Conservation (phyloP, 768 basidiomycete genomes). For the Amanita rubescens region DNA sequence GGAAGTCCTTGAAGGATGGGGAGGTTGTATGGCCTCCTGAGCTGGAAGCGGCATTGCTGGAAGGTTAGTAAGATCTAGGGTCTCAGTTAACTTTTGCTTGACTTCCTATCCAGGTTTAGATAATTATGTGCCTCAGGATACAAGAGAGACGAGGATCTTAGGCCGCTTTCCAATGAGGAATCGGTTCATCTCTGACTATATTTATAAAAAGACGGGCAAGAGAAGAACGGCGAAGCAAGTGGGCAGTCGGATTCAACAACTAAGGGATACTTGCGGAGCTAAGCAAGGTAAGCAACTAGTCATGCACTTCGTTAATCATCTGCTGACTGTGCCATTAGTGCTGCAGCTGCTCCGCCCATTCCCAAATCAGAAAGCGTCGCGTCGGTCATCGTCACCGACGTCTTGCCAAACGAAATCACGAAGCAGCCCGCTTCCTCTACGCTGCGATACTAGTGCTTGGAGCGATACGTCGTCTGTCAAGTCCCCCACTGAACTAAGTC, state of each 20-base stretch:
- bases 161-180: slow-evolving; percentile 76
- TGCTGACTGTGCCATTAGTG: slow-evolving; percentile 24
- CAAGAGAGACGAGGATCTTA: slow-evolving; percentile 62
- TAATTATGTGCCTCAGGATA: slow-evolving; percentile 65
- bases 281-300: slow-evolving; percentile 49
- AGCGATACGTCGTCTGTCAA: slow-evolving; percentile 31
- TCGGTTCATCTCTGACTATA: slow-evolving; percentile 74
- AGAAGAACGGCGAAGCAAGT: slow-evolving; percentile 72
- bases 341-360: slow-evolving; percentile 38
- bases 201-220: slow-evolving; percentile 61
- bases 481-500: slow-evolving; percentile 28
- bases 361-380: slow-evolving; percentile 21
- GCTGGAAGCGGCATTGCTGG: slow-evolving; percentile 69
- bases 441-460: slow-evolving; percentile 19
- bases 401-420: slow-evolving; percentile 11
- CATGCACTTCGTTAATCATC: slow-evolving; percentile 4
- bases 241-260: slow-evolving; percentile 72
- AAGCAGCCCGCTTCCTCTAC: slow-evolving; percentile 19
- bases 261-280: slow-evolving; percentile 67
- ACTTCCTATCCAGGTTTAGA: slow-evolving; percentile 43
- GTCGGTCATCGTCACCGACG: slow-evolving; percentile 22
- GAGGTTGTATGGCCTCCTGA: slow-evolving; percentile 78
- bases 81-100: slow-evolving; percentile 1
- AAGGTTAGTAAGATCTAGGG: slow-evolving; percentile 38
- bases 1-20: slow-evolving; percentile 66